phyloP scores from a whole-genome alignment of 352 stramenopile species.

The Phytophthora quininea region DNA sequence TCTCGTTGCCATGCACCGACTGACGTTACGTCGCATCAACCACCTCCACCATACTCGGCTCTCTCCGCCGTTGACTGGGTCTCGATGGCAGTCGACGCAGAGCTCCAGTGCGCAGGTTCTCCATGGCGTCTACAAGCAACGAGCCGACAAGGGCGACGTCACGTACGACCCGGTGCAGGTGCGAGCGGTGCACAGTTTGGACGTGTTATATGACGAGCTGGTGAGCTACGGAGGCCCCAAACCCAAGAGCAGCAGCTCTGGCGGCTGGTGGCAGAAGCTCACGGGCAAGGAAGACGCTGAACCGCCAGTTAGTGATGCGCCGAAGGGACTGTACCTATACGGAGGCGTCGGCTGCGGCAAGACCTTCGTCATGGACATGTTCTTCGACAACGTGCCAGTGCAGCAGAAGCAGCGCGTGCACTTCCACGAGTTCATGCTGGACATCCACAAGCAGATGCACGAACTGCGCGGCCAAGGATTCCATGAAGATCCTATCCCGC shows the following conservation, averaged over 20 bases:
- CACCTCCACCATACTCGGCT: background rate
- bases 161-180: slow-evolving; percentile 78
- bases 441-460: slow-evolving; percentile 96
- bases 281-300: slow-evolving; percentile 31
- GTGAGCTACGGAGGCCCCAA: slow-evolving; percentile 58
- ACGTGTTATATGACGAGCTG: slow-evolving; percentile 63
- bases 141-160: slow-evolving; percentile 53
- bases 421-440: slow-evolving; percentile 98
- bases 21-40: slow-evolving; percentile 11
- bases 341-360: slow-evolving; percentile 96
- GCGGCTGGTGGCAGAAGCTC: slow-evolving; percentile 64
- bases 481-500: slow-evolving; percentile 77
- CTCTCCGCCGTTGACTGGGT: background rate
- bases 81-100: slow-evolving; percentile 24
- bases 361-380: slow-evolving; percentile 98
- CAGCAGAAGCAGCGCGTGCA: slow-evolving; percentile 91
- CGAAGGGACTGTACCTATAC: slow-evolving; percentile 96
- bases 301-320: slow-evolving; percentile 36
- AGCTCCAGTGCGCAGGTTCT: slow-evolving; percentile 35
- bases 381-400: slow-evolving; percentile 88
- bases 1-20: slow-evolving; percentile 17
- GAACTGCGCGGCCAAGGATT: slow-evolving; percentile 88
- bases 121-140: slow-evolving; percentile 65
- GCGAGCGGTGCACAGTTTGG: slow-evolving; percentile 67
- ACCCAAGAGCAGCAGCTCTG: background rate